A percentile compares a stretch with the other conserved stretches of the same genome.
Conservation (phyloP, 345 rosid species). For the Kandelia obovata region DNA sequence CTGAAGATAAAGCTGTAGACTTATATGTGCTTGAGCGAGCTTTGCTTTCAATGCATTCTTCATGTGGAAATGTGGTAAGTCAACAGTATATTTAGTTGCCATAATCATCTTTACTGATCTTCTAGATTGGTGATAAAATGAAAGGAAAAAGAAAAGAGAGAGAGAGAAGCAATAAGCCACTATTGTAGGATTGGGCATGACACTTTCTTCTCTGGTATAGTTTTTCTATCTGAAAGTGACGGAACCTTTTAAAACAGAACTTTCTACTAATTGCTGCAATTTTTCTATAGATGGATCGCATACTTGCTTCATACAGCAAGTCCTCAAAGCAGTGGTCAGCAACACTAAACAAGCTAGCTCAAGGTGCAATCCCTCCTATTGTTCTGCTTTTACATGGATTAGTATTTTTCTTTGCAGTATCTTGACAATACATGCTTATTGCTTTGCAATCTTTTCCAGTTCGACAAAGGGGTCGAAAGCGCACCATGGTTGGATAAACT, state of each 20-base stretch:
- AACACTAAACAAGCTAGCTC: conserved; percentile 87
- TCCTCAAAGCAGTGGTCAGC: conserved; percentile 97
- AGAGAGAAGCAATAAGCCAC: neutral
- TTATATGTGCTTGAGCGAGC: conserved; percentile 93
- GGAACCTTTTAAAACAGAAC: too few relatives aligned
- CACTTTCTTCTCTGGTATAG: neutral
- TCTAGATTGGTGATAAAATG: neutral
- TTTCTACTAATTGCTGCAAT: neutral
- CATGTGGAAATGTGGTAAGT: conserved; percentile 93
- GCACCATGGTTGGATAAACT: conserved; percentile 86
- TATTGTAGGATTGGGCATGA: too few relatives aligned
- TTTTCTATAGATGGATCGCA: conserved; percentile 62
- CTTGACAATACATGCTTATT: neutral
- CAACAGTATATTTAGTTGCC: too few relatives aligned
- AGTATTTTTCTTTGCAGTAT: too few relatives aligned
- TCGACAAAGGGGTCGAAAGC: conserved; percentile 84
- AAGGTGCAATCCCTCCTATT: conserved; percentile 36
- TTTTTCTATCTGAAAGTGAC: too few relatives aligned
- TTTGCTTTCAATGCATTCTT: conserved; percentile 84
- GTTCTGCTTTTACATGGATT: too few relatives aligned
- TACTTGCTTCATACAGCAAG: conserved; percentile 72
- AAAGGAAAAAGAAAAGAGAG: too few relatives aligned
- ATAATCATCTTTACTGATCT: neutral
- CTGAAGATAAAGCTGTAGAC: conserved; percentile 95
- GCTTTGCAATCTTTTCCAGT: conserved; percentile 39